Evolutionary conservation across 148 eudicot genomes (phyloP), one percentile per base, ranked within the genome.

Genomic region (Gaultheria prostrata): DNA sequence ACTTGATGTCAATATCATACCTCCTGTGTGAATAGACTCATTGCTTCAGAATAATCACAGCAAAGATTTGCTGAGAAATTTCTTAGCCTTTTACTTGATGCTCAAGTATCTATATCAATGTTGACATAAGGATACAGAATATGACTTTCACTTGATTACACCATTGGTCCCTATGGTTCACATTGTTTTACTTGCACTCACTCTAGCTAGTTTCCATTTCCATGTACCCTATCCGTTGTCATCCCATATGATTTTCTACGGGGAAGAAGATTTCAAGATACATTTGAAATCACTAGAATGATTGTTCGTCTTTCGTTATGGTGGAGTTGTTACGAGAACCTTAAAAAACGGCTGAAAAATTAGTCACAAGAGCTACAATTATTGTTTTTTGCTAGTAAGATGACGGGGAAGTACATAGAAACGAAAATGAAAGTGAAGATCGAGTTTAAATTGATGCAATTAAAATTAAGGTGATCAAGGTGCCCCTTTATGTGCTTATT

Each of bases 21-120:
- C 80, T 78, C 45, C 3, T 4, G 12, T 53, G 30, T 6, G 20
- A 78, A 26, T 59, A 59, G 26, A 59, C 67, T 21, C 26, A 59
- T 59, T n/a, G 2, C 67, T n/a, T 59, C 10, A 59, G 9, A n/a
- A 21, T 59, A 21, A 59, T 59, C 67, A 48, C 15, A n/a, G 0
- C 77, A 81, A 1, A 51, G 10, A 82, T 32, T 82, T 73, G 49
- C 79, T 30, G 72, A 67, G 84, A 82, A 33, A 54, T 72, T 82
- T 82, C 78, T 30, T 45, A 0, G n/a, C 21, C 43, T 0, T 43
- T 17, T 56, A 18, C 35, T 32, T 54, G 46, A 4, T 8, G 2
- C 35, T 51, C 53, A 76, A 49, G 24, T 76, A 24, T 48, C 1
- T 14, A 45, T 8, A 7, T 81, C 65, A 67, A 8, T 73, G 77